Evolutionary conservation across 768 basidiomycete species (phyloP).

Genomic region (Pluteus cervinus): DNA sequence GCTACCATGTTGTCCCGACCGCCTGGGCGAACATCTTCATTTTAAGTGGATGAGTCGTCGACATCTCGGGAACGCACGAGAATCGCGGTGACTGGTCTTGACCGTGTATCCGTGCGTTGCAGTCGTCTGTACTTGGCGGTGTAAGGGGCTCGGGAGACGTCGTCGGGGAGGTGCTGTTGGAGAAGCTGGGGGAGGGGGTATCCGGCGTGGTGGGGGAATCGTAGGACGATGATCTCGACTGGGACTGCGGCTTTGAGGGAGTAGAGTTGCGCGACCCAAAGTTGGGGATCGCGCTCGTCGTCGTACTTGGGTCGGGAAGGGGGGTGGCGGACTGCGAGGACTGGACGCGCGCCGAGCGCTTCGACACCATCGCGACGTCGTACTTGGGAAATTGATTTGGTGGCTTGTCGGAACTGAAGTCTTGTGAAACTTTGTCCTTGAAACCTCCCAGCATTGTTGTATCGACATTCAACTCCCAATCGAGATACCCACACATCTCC

Average conservation of each 20-base stretch:
- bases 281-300: conserved; percentile 44
- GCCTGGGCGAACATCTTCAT: conserved; percentile 62
- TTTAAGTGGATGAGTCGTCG: conserved; percentile 35
- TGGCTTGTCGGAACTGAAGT: conserved; percentile 43
- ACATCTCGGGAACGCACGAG: conserved; percentile 23
- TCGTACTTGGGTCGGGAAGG: conserved; percentile 33
- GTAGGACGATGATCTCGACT: conserved; percentile 15
- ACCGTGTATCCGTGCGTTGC: conserved; percentile 42
- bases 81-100: conserved; percentile 34
- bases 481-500: conserved; percentile 88
- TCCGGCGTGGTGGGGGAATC: conserved; percentile 37
- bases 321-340: conserved; percentile 33
- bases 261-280: conserved; percentile 28
- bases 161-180: conserved; percentile 50
- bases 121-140: conserved; percentile 45
- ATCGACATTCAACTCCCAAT: conserved; percentile 85
- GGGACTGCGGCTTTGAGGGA: conserved; percentile 22
- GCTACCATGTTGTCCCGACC: conserved; percentile 55
- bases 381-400: conserved; percentile 64
- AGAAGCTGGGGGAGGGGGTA: conserved; percentile 49
- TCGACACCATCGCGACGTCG: conserved; percentile 54
- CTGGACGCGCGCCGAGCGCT: conserved; percentile 44
- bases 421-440: conserved; percentile 50
- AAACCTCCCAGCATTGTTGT: conserved; percentile 54
- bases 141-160: conserved; percentile 60